Base-by-base conservation (phyloP, 768 basidiomycete species). In the Boletus subparvulus region DNA sequence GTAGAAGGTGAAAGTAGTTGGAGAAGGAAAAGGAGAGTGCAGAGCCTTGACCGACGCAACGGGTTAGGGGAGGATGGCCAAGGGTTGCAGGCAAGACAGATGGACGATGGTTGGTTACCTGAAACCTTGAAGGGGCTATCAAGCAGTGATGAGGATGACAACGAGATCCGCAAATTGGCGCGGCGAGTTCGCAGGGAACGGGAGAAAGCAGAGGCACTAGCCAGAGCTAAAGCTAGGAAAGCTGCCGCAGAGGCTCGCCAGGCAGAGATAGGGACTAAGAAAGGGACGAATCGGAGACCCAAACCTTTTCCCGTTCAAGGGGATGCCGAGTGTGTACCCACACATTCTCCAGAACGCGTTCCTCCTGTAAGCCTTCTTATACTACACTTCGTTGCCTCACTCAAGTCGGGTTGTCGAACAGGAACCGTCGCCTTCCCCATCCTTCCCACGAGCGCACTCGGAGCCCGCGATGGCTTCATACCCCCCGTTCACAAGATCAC, bases 111-210 rank as follows among this genome's bases (percentile, higher is more conserved):
- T 11, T 71, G 67, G 55, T 68, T 75, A 52, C 73, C 75, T n/a
- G 73, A 71, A 26, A 61, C 73, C 19, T 67, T 83, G 43, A 72
- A 70, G 45, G 73, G 64, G 26, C 51, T 75, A 24, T 65, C 76
- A 14, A 74, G 72, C 42, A 76, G 74, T n/a, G 80, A 81, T 16
- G 77, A 77, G 12, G 78, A 78, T 12, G 73, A 72, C 26, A 68
- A 70, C 8, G 63, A 73, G 30, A 63, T 75, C 50, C 64, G 63
- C 8, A 69, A 59, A 12, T 59, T 76, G 7, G 69, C 69, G 11
- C 75, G 62, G 50, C 76, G 70, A 55, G 71, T 68, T 17, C 74
- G 68, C 39, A 74, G 62, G 50, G 62, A 68, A 47, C 58, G 67
- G 42, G 69, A 60, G 58, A 72, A 62, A 40, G 62, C 50, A 11